Conservation (phyloP, 75 land plant genomes). For the Larix kaempferi region DNA sequence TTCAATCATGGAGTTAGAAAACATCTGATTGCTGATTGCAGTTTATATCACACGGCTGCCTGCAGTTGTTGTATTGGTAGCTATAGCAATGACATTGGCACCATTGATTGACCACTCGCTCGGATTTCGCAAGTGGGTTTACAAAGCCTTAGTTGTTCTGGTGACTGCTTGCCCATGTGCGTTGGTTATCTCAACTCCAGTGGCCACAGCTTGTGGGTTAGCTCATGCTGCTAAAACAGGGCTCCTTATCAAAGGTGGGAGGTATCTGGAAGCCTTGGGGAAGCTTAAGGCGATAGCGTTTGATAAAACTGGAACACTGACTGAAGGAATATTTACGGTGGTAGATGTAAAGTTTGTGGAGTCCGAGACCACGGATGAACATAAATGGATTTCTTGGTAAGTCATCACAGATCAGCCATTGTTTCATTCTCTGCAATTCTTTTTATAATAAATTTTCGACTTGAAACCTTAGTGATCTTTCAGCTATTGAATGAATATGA, state of each 20-base stretch:
- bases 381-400: conserved; percentile 73
- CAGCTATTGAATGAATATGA: too few relatives aligned
- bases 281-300: conserved; percentile 69
- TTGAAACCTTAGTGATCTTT: too few relatives aligned
- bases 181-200: conserved; percentile 87
- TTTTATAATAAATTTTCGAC: too few relatives aligned
- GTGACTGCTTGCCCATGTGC: conserved; percentile 97
- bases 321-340: conserved; percentile 73
- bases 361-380: background rate
- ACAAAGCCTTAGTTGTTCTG: conserved; percentile 71
- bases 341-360: conserved; percentile 31
- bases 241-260: conserved; percentile 79
- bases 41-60: background rate
- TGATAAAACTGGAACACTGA: conserved; percentile 93
- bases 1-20: too few relatives aligned
- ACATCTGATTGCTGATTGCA: too few relatives aligned
- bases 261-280: conserved; percentile 68
- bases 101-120: conserved; percentile 37
- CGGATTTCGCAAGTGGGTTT: conserved; percentile 58
- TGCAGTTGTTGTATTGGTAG: conserved; percentile 55
- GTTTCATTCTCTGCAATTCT: too few relatives aligned
- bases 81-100: conserved; percentile 46
- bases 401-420: background rate
- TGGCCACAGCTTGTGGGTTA: conserved; percentile 82
- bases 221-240: conserved; percentile 75